phyloP scores from a whole-genome alignment of 2,329 filamentous ascomycete genomes.

The Aspergillus intermedius region DNA sequence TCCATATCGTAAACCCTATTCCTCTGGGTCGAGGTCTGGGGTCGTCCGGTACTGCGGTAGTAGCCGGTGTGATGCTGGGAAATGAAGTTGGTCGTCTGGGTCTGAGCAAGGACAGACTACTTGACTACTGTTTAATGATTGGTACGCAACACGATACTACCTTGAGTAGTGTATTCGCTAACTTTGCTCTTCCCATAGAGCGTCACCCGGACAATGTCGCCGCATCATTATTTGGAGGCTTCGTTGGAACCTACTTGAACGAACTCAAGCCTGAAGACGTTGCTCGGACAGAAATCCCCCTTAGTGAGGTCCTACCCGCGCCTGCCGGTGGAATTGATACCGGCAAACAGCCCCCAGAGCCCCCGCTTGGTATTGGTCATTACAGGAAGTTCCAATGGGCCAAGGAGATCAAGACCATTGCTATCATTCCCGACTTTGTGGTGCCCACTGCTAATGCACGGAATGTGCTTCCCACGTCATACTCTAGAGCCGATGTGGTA shows the following conservation, averaged over 20 bases:
- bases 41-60: slow-evolving; percentile 92
- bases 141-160: slow-evolving; percentile 44
- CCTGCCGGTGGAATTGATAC: slow-evolving; percentile 90
- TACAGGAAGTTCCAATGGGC: slow-evolving; percentile 96
- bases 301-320: slow-evolving; percentile 85
- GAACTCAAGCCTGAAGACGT: slow-evolving; percentile 84
- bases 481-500: slow-evolving; percentile 77
- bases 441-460: slow-evolving; percentile 90
- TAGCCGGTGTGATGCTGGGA: slow-evolving; percentile 86
- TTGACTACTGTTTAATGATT: slow-evolving; percentile 98
- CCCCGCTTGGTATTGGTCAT: slow-evolving; percentile 88
- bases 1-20: slow-evolving; percentile 94
- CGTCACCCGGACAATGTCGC: slow-evolving; percentile 92
- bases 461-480: slow-evolving; percentile 72
- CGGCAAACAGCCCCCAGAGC: slow-evolving; percentile 74
- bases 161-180: background rate
- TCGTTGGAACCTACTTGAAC: slow-evolving; percentile 93
- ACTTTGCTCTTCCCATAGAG: slow-evolving; percentile 35
- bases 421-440: slow-evolving; percentile 92
- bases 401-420: slow-evolving; percentile 90
- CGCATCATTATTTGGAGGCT: slow-evolving; percentile 89
- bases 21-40: slow-evolving; percentile 86
- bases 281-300: slow-evolving; percentile 83
- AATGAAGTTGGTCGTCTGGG: slow-evolving; percentile 79
- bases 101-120: slow-evolving; percentile 70